Percentiles rank a stretch among this genome's conserved stretches.
phyloP scores from a whole-genome alignment of 2,329 filamentous ascomycete species.

The Ascosphaera apis region DNA sequence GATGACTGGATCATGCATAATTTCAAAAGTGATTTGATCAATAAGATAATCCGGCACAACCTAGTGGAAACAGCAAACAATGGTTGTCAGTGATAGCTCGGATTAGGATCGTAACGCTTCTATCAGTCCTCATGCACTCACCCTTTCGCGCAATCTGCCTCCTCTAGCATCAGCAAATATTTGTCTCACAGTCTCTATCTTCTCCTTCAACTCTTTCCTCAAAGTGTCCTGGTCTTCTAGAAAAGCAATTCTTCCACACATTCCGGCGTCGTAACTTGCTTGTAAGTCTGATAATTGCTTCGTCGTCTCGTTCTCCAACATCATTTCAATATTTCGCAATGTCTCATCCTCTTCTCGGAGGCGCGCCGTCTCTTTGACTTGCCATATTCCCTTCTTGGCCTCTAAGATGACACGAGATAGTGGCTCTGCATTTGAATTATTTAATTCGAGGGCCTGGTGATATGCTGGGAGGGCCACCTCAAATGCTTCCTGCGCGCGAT shows the following conservation, averaged over 20 bases:
- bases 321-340: conserved; percentile 16
- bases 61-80: conserved; percentile 9
- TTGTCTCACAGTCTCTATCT: conserved; percentile 21
- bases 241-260: conserved; percentile 39
- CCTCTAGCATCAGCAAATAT: conserved; percentile 15
- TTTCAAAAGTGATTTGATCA: conserved; percentile 26
- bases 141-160: not conserved
- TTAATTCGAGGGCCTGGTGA: conserved; percentile 36
- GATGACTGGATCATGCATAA: conserved; percentile 28
- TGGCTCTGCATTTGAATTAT: conserved; percentile 43
- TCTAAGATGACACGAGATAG: conserved; percentile 52
- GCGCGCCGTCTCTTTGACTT: conserved; percentile 36
- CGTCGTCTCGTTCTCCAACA: conserved; percentile 18
- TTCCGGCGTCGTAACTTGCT: conserved; percentile 13
- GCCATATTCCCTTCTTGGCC: conserved; percentile 75
- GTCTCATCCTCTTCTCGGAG: conserved; percentile 23
- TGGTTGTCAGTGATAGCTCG: not conserved
- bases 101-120: not conserved
- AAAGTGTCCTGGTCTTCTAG: conserved; percentile 41
- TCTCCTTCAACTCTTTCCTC: conserved; percentile 26
- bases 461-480: conserved; percentile 50
- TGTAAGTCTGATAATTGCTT: conserved; percentile 16
- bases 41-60: conserved; percentile 26
- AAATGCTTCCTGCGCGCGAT: conserved; percentile 50
- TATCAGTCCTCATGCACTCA: not conserved